phyloP scores from a whole-genome alignment of 1,139 yeast species.

The Yamadazyma aaseri region DNA sequence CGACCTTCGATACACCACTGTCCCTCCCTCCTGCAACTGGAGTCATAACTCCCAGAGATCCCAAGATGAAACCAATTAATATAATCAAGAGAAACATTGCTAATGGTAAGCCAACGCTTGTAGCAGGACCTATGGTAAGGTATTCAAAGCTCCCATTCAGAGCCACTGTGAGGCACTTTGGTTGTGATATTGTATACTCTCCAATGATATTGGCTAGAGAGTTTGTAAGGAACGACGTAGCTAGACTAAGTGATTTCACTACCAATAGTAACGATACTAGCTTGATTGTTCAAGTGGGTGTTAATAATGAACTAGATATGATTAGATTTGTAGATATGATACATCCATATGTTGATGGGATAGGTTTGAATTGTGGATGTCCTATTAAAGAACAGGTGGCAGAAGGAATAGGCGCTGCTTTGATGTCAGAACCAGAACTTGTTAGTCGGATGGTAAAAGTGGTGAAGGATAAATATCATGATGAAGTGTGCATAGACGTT shows the following conservation, averaged over 20 bases:
- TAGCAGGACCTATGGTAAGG: slow-evolving; percentile 97
- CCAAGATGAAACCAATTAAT: slow-evolving; percentile 15
- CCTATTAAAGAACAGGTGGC: slow-evolving; percentile 93
- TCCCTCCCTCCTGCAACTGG: not conserved
- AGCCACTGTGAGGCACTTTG: slow-evolving; percentile 70
- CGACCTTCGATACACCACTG: not conserved
- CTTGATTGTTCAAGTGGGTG: slow-evolving; percentile 87
- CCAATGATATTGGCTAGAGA: slow-evolving; percentile 97
- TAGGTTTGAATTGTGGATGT: slow-evolving; percentile 96
- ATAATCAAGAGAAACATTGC: slow-evolving; percentile 25
- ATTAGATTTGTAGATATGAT: slow-evolving; percentile 83
- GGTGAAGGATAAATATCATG: slow-evolving; percentile 74
- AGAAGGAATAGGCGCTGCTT: slow-evolving; percentile 96
- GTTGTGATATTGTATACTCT: slow-evolving; percentile 81
- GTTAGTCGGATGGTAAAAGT: slow-evolving; percentile 83
- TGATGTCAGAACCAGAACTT: slow-evolving; percentile 79
- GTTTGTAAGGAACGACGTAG: slow-evolving; percentile 80
- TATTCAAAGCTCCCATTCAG: slow-evolving; percentile 93
- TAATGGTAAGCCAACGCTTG: slow-evolving; percentile 58
- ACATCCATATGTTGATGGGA: slow-evolving; percentile 88
- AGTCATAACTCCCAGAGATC: slow-evolving; percentile 2
- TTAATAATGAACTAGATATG: slow-evolving; percentile 82
- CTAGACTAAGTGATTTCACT: slow-evolving; percentile 81
- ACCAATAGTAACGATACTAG: slow-evolving; percentile 70
- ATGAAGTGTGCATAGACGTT: slow-evolving; percentile 73